Evolutionary conservation across 148 eudicot species (phyloP).

Genomic region (Beta vulgaris): DNA sequence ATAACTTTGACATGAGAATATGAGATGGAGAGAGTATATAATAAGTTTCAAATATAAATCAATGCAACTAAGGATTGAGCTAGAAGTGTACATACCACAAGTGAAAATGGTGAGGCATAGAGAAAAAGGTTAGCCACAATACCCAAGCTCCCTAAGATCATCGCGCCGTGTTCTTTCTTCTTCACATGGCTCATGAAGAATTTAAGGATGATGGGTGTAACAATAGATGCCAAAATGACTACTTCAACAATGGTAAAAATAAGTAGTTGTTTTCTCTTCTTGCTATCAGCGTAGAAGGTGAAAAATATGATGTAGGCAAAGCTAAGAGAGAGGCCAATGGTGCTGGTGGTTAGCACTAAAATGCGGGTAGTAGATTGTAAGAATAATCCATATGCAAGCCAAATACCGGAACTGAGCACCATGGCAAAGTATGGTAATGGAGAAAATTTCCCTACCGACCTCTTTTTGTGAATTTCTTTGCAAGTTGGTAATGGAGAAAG

Average conservation of each 20-base stretch:
- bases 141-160: constrained; percentile 16
- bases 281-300: constrained; percentile 13
- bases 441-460: constrained; percentile 17
- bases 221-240: constrained; percentile 12
- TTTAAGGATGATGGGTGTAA: neutral
- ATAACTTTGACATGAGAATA: no score
- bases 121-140: constrained; percentile 18
- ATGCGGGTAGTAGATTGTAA: neutral
- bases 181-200: neutral
- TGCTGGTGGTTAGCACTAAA: constrained; percentile 8
- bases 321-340: constrained; percentile 12
- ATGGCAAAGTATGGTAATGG: constrained; percentile 19
- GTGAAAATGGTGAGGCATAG: constrained; percentile 17
- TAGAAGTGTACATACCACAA: constrained; percentile 6
- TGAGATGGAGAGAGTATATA: no score
- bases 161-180: neutral
- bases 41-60: no score
- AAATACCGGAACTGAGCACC: constrained; percentile 15
- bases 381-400: constrained; percentile 20
- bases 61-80: neutral
- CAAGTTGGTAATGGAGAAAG: constrained; percentile 24
- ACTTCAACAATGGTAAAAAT: constrained; percentile 8
- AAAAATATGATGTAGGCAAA: constrained; percentile 15
- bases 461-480: constrained; percentile 17
- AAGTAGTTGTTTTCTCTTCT: constrained; percentile 5